Base-by-base conservation (phyloP, 345 rosid species). In the Murraya koenigii region DNA sequence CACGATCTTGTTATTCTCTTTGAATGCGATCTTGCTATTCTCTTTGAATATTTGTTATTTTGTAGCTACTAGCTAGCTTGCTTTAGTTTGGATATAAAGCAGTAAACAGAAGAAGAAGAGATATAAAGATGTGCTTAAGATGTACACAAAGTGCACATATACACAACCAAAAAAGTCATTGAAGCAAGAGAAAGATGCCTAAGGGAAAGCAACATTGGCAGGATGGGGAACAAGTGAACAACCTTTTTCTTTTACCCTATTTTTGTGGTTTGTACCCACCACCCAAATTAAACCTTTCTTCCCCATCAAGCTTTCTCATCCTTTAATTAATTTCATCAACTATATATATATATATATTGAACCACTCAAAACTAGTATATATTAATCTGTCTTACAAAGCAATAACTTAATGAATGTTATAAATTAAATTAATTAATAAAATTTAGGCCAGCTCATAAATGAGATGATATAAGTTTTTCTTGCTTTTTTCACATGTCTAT, bases 181-280 rank as follows among this genome's bases (percentile, higher is more conserved):
- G 83, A 77, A 77, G 59, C 28, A 72, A 78, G 84, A 84, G 77
- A 75, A 80, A 84, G 78, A 77, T 80, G 61, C 52, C 23, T 74
- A 20, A 60, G 47, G 7, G 78, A 44, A 82, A 80, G 81, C 79
- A 80, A 61, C 75, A 74, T 71, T 4, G 73, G 79, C 22, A 52
- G 22, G 19, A 52, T 77, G 82, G 80, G 36, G 66, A 62, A 62
- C 66, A 62, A 62, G n/a, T 28, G n/a, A 74, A 78, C 83, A 80
- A 63, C 77, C 67, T 77, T 78, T 78, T 80, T 75, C 65, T 79
- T 78, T 80, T 82, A 64, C 69, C 73, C 68, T 20, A 44, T 26
- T 23, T 38, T 54, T 39, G 41, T 66, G n/a, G 26, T 5, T 26
- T 26, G 30, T 67, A 19, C 49, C 47, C 39, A 11, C 66, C 5